Percentiles rank a stretch among this genome's conserved stretches.
These are phyloP conservation scores for Lactarius vividus DNA, from an alignment of 768 basidiomycete genomes.

Conservation along the genomic window DNA sequence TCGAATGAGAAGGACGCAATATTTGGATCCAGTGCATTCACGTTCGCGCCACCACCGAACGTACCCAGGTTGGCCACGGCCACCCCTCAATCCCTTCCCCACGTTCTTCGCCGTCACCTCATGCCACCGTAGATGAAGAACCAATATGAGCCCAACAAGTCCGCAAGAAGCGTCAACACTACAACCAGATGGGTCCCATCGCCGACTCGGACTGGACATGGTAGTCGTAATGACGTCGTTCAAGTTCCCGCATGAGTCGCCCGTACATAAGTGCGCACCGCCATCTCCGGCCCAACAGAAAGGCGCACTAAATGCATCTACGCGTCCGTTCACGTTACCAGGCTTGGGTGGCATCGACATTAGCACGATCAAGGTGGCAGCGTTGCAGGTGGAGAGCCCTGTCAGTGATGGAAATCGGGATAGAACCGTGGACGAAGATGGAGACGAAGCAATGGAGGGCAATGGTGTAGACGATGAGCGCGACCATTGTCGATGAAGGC, in stretches of 20 bases:
- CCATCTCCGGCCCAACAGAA: constrained; percentile 35
- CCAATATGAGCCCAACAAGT: constrained; percentile 54
- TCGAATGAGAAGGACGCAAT: too few relatives aligned
- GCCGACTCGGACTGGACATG: constrained; percentile 44
- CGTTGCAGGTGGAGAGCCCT: neutral
- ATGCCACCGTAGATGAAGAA: constrained; percentile 22
- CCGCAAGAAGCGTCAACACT: constrained; percentile 73
- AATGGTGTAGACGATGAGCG: constrained; percentile 24
- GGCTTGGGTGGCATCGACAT: constrained; percentile 44
- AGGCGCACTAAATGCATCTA: constrained; percentile 40
- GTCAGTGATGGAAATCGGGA: constrained; percentile 14
- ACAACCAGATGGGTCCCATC: constrained; percentile 41
- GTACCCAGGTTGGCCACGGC: too few relatives aligned
- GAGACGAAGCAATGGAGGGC: too few relatives aligned
- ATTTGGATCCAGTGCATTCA: too few relatives aligned
- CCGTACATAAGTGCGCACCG: constrained; percentile 48
- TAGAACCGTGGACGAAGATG: constrained; percentile 29
- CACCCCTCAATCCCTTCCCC: too few relatives aligned
- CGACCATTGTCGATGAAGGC: constrained; percentile 38
- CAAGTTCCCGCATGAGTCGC: constrained; percentile 67
- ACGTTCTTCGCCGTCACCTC: constrained; percentile 37
- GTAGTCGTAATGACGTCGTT: constrained; percentile 56
- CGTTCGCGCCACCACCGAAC: too few relatives aligned
- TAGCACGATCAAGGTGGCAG: constrained; percentile 26
- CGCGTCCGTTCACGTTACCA: constrained; percentile 68